These are phyloP conservation scores for Astrocystis sublimbata DNA, from an alignment of 495 filamentous ascomycete genomes.

Conservation along the genomic window DNA sequence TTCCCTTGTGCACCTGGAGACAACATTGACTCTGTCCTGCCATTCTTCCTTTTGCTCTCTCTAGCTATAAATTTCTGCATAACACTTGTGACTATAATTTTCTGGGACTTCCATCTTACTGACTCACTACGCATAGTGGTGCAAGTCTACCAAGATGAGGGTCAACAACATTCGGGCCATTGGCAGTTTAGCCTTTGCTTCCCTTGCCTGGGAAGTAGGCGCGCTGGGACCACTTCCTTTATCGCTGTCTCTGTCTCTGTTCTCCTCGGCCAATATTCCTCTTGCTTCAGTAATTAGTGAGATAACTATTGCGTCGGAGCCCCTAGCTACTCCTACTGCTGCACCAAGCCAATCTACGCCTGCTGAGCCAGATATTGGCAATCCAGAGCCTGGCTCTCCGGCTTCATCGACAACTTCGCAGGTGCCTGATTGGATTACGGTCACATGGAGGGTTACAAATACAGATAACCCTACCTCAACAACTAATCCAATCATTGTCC, in stretches of 20 bases:
- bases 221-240: no score
- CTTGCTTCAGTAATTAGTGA: no score
- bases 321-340: no score
- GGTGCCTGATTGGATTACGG: neutral
- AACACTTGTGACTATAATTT: neutral
- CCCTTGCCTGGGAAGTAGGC: no score
- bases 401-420: no score
- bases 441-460: neutral
- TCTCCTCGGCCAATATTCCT: no score
- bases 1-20: neutral
- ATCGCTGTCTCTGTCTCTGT: no score
- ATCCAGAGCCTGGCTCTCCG: no score
- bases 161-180: neutral
- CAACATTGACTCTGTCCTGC: neutral
- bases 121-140: neutral
- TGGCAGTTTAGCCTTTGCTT: no score
- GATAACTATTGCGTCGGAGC: no score
- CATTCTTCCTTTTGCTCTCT: neutral
- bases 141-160: conserved; percentile 8
- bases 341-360: no score
- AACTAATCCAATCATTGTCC: neutral
- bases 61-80: neutral
- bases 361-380: no score
- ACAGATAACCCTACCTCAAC: neutral
- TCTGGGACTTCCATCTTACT: neutral